Conservation (phyloP, 805 yeast genomes). For the Helenozyma baotianmanensis region DNA sequence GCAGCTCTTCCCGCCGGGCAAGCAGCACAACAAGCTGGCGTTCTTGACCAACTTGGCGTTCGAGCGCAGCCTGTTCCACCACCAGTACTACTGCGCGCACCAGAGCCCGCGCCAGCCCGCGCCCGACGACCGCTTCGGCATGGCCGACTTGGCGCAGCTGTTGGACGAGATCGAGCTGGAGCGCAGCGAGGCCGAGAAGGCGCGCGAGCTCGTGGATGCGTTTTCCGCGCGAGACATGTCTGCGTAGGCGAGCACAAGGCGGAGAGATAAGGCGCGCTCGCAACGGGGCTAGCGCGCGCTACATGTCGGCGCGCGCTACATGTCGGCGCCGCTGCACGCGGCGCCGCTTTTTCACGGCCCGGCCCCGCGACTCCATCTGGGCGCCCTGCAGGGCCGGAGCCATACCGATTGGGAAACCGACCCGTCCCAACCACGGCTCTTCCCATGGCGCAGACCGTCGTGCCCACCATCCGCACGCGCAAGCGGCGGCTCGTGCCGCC, state of each 20-base stretch:
- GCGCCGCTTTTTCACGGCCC: too few species aligned
- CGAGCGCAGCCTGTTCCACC: conserved; percentile 30
- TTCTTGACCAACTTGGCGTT: conserved; percentile 20
- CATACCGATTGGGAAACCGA: too few species aligned
- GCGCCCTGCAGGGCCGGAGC: too few species aligned
- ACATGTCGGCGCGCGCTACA: too few species aligned
- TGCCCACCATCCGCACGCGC: conserved; percentile 5
- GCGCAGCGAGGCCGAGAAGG: conserved; percentile 24
- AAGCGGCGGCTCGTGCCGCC: conserved; percentile 35
- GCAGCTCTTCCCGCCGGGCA: conserved; percentile 1
- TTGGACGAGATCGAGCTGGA: conserved; percentile 1
- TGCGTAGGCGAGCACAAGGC: background rate
- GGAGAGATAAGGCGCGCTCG: background rate
- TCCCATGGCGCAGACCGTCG: conserved; percentile 1
- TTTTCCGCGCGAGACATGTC: conserved; percentile 5
- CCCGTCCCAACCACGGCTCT: too few species aligned
- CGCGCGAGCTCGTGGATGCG: conserved; percentile 26
- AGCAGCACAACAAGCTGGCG: background rate
- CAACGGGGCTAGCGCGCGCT: too few species aligned
- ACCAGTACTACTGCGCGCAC: conserved; percentile 25
- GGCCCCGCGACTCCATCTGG: too few species aligned
- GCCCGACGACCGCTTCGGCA: background rate
- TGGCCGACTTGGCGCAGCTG: background rate
- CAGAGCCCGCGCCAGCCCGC: background rate
- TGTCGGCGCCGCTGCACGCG: too few species aligned